phyloP scores from a whole-genome alignment of 2,329 filamentous ascomycete species.

The Davidsoniella eucalypti region DNA sequence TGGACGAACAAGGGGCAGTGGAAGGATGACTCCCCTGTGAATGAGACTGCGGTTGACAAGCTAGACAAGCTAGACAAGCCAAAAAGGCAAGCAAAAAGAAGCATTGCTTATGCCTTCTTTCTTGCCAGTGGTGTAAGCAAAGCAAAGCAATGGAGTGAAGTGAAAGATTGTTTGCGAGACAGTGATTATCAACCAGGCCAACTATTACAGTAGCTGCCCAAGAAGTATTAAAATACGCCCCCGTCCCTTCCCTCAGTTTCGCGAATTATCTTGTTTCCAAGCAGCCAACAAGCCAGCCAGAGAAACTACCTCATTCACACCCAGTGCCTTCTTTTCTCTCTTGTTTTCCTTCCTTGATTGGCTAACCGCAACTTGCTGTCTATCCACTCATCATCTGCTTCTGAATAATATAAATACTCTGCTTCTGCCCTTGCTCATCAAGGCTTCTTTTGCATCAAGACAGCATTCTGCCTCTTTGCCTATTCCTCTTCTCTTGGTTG shows the following conservation, averaged over 20 bases:
- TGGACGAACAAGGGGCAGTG: not conserved
- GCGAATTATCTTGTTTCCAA: not conserved
- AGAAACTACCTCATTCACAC: too few relatives aligned
- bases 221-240: slow-evolving; percentile 3
- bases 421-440: too few relatives aligned
- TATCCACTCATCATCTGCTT: not conserved
- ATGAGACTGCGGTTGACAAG: slow-evolving; percentile 3
- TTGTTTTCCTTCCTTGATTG: not conserved
- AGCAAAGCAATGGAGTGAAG: too few relatives aligned
- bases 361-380: not conserved
- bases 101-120: too few relatives aligned
- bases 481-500: too few relatives aligned
- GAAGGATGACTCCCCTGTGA: not conserved
- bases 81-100: not conserved
- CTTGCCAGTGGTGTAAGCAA: too few relatives aligned
- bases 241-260: not conserved
- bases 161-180: too few relatives aligned
- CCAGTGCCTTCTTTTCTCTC: not conserved
- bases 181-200: too few relatives aligned
- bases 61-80: not conserved
- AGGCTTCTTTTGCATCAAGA: too few relatives aligned
- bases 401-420: not conserved
- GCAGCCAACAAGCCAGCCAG: too few relatives aligned
- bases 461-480: too few relatives aligned
- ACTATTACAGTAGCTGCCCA: not conserved